Base-by-base conservation (phyloP, 2,329 filamentous ascomycete genomes). In the Pestalotiopsis sp. region DNA sequence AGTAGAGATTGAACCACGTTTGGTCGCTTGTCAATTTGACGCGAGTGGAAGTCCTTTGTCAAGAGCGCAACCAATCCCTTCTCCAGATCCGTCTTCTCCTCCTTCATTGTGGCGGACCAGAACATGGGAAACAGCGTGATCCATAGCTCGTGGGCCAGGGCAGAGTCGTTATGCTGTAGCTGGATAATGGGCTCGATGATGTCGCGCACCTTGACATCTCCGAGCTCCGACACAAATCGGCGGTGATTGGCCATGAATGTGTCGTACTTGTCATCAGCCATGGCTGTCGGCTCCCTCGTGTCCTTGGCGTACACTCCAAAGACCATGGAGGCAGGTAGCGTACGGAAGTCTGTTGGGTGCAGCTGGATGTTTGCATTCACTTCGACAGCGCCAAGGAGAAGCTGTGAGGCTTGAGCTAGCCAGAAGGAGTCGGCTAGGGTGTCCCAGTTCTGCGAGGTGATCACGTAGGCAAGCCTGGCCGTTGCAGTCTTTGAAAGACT, bases 391-490 rank as follows among this genome's bases (percentile, higher is more conserved):
- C 96, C 95, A 72, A 99, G 89, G 68, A 99, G 89, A 56, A 99
- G 86, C 76, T 99, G 96, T 20, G 94, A 94, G 41, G 97, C 95
- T 81, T 99, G 96, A 56, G 94, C 92, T 64, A 99, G 85, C 97
- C 97, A 99, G 83, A 97, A 99, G 1, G 94, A 97, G 74, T 99
- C 96, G 2, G 90, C 91, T 62, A 99, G 85, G 0, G 94, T 97
- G 78, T 98, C 95, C 96, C 96, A 99, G 75, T 98, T 98, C 78
- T 99, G 97, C 27, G 93, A 92, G 0, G 91, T 91, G 67, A 99
- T 88, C 4, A 98, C 92, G 81, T 98, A 98, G 69, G 92, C 92
- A 52, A 99, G 86, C 49, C 97, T 91, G 69, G 94, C 93, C 76
- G 92, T 97, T 0, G 95, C 95, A 7, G 94, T 94, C 76, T 95